phyloP scores from a whole-genome alignment of 169 alveolate species.

The Plasmodium cynomolgi region DNA sequence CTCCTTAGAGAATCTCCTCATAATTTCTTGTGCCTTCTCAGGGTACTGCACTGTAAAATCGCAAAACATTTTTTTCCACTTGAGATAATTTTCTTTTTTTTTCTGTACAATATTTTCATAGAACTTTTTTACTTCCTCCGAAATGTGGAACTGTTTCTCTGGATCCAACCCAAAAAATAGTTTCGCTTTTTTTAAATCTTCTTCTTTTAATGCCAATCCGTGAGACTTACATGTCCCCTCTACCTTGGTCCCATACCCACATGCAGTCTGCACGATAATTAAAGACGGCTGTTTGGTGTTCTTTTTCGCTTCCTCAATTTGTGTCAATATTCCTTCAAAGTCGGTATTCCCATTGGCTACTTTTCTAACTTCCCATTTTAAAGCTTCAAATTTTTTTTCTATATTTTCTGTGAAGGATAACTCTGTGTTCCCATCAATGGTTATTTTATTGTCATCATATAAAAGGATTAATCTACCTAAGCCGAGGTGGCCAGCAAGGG shows the following conservation, averaged over 20 bases:
- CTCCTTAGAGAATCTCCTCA: constrained; percentile 58
- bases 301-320: constrained; percentile 82
- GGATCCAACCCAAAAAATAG: constrained; percentile 78
- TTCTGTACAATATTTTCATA: constrained; percentile 64
- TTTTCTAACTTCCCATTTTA: constrained; percentile 82
- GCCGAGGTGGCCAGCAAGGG: constrained; percentile 87
- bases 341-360: constrained; percentile 75
- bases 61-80: constrained; percentile 77
- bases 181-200: constrained; percentile 81
- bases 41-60: constrained; percentile 76
- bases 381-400: constrained; percentile 77
- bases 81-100: constrained; percentile 69
- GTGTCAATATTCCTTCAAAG: constrained; percentile 28
- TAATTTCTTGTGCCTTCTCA: constrained; percentile 75
- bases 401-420: constrained; percentile 83
- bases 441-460: constrained; percentile 85
- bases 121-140: constrained; percentile 77
- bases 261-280: constrained; percentile 82
- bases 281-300: constrained; percentile 84
- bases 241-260: constrained; percentile 83
- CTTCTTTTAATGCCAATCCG: constrained; percentile 87
- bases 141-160: constrained; percentile 80
- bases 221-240: constrained; percentile 88
- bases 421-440: constrained; percentile 85
- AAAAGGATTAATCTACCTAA: constrained; percentile 83